These are phyloP conservation scores for Clathrospora elynae DNA, from an alignment of 2,329 filamentous ascomycete genomes.

Conservation along the genomic window DNA sequence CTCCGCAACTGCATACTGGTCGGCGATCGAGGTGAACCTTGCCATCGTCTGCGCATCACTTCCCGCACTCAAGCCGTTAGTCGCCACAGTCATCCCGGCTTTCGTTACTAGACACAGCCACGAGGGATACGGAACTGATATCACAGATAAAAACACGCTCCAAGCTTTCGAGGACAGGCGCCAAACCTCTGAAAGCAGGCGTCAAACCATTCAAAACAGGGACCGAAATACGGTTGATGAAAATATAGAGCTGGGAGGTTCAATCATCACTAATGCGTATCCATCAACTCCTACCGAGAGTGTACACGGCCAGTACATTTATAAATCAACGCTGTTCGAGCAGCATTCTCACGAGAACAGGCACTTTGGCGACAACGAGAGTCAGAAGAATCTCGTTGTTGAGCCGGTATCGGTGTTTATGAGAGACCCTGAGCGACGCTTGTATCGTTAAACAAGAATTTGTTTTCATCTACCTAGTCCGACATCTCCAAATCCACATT, in stretches of 20 bases:
- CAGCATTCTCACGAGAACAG: constrained; percentile 6
- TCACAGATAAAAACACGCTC: constrained; percentile 9
- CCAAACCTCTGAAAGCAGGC: no score
- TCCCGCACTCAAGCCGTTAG: constrained; percentile 37
- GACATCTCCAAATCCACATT: no score
- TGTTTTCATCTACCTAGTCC: no score
- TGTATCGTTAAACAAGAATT: no score
- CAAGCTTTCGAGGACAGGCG: constrained; percentile 6
- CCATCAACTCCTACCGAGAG: constrained; percentile 14
- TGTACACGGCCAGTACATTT: constrained; percentile 11
- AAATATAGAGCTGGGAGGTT: constrained; percentile 19
- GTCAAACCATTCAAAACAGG: no score
- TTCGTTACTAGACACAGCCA: constrained; percentile 23
- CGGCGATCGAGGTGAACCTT: constrained; percentile 39
- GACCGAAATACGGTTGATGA: constrained; percentile 8
- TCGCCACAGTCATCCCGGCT: constrained; percentile 28
- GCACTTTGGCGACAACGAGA: constrained; percentile 7
- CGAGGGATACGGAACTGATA: constrained; percentile 10
- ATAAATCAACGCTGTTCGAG: constrained; percentile 7
- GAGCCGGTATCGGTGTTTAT: neutral
- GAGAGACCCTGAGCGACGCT: no score
- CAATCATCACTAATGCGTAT: constrained; percentile 9
- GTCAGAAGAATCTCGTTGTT: constrained; percentile 8
- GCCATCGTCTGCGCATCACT: constrained; percentile 41
- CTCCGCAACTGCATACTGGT: constrained; percentile 35